A percentile compares a stretch with the other conserved stretches of the same genome.
These are phyloP conservation scores for Seiridium cupressi DNA, from an alignment of 2,329 filamentous ascomycete species.

Conservation along the genomic window DNA sequence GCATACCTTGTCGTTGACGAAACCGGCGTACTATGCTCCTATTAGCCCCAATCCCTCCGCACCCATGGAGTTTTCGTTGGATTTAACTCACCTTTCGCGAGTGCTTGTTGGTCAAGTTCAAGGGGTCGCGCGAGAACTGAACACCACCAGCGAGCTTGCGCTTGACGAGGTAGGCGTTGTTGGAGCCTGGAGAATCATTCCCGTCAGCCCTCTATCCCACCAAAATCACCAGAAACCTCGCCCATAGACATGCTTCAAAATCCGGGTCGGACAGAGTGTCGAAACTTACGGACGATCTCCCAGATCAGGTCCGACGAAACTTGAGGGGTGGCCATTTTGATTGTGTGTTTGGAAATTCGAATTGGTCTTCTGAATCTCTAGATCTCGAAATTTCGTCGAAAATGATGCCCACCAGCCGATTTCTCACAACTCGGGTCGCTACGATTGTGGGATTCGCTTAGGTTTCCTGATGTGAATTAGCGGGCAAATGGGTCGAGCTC, in stretches of 20 bases:
- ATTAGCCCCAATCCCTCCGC: neutral
- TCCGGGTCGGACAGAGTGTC: neutral
- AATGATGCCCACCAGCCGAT: neutral
- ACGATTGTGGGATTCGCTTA: slow-evolving; percentile 7
- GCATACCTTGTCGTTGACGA: slow-evolving; percentile 87
- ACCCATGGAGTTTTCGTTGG: neutral
- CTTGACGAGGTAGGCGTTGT: slow-evolving; percentile 93
- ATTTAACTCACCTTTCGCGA: slow-evolving; percentile 70
- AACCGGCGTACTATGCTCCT: slow-evolving; percentile 74
- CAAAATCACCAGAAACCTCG: neutral
- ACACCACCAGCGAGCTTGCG: slow-evolving; percentile 75
- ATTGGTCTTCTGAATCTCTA: neutral
- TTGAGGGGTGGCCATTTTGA: slow-evolving; percentile 59
- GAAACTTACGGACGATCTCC: slow-evolving; percentile 86
- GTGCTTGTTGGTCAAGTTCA: slow-evolving; percentile 92
- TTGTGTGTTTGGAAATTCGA: slow-evolving; percentile 38
- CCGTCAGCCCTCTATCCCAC: neutral
- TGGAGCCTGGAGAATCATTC: slow-evolving; percentile 59
- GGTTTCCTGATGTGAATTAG: slow-evolving; percentile 5
- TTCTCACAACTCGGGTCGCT: slow-evolving; percentile 5
- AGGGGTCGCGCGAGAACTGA: slow-evolving; percentile 89
- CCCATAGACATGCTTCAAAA: neutral
- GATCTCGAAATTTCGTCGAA: slow-evolving; percentile 4
- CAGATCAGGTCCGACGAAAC: slow-evolving; percentile 90
- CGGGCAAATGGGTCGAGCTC: neutral